phyloP scores from a whole-genome alignment of 2,329 filamentous ascomycete species.

The Grosmannia clavigera region DNA sequence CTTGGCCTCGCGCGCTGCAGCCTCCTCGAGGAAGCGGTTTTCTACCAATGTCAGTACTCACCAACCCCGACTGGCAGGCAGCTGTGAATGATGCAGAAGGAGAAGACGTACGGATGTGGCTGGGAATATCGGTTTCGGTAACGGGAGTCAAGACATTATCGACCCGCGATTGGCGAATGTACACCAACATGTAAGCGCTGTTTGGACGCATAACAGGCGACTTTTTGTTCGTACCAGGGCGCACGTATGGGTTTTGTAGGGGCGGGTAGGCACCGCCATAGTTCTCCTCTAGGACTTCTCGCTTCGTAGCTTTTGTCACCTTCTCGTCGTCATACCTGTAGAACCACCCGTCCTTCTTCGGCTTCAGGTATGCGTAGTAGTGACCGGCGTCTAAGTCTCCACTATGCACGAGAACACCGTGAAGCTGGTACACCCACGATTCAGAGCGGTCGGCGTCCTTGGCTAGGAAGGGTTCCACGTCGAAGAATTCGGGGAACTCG shows the following conservation, averaged over 20 bases:
- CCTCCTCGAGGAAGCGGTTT: constrained; percentile 69
- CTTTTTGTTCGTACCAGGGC: constrained; percentile 40
- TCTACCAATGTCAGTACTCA: constrained; percentile 29
- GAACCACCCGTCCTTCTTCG: constrained; percentile 83
- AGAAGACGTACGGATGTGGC: constrained; percentile 52
- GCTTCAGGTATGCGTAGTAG: constrained; percentile 96
- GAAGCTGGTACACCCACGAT: constrained; percentile 81
- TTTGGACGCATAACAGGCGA: constrained; percentile 50
- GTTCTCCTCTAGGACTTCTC: constrained; percentile 91
- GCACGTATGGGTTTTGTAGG: constrained; percentile 29
- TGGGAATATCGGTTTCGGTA: constrained; percentile 64
- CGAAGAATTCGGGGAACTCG: constrained; percentile 75
- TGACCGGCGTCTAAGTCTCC: constrained; percentile 95
- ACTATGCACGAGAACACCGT: constrained; percentile 91
- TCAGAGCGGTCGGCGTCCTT: constrained; percentile 79
- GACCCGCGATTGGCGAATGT: constrained; percentile 78
- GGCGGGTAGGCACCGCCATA: constrained; percentile 73
- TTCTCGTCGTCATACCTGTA: constrained; percentile 97
- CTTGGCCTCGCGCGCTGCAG: constrained; percentile 58
- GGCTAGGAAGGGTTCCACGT: constrained; percentile 77
- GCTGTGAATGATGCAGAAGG: too few species aligned
- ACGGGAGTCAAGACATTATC: constrained; percentile 71
- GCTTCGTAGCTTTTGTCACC: constrained; percentile 83
- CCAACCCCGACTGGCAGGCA: background rate
- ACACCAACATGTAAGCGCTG: constrained; percentile 98